These are phyloP conservation scores for Acanthamoeba culbertsoni DNA, from an alignment of 208 protist species.

Conservation along the genomic window DNA sequence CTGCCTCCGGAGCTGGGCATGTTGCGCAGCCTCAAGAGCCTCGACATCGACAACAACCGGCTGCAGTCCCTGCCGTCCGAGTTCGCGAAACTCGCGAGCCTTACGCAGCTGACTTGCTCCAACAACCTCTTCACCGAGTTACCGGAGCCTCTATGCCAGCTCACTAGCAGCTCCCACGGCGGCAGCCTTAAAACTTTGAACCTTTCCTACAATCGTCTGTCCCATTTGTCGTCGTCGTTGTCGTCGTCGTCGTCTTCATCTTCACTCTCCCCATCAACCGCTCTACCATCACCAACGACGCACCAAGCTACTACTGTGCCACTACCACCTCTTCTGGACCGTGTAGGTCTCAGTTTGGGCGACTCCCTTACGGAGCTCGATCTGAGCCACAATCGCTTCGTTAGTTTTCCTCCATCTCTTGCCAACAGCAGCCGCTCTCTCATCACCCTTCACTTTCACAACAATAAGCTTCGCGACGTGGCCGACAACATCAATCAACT, in stretches of 20 bases:
- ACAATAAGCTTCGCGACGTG: neutral
- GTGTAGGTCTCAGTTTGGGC: neutral
- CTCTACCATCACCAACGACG: too few species aligned
- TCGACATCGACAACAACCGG: constrained; percentile 60
- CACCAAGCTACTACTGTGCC: too few species aligned
- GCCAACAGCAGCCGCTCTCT: neutral
- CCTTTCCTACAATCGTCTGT: constrained; percentile 21
- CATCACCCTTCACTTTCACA: neutral
- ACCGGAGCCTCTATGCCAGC: neutral
- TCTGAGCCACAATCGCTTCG: constrained; percentile 34
- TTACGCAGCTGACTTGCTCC: constrained; percentile 57
- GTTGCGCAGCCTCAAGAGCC: neutral
- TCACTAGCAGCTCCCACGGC: neutral
- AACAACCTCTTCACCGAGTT: constrained; percentile 52
- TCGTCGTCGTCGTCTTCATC: too few species aligned
- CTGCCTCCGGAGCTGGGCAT: constrained; percentile 12
- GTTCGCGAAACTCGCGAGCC: constrained; percentile 14
- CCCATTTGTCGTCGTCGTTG: neutral
- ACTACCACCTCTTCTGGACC: neutral
- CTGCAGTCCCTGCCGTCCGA: constrained; percentile 11
- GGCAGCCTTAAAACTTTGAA: constrained; percentile 33
- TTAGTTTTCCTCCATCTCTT: neutral
- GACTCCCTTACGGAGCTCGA: constrained; percentile 37
- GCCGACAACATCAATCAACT: neutral
- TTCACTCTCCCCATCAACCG: too few species aligned